These are phyloP conservation scores for Camellia japonica DNA, from an alignment of 148 eudicot genomes.

Conservation along the genomic window DNA sequence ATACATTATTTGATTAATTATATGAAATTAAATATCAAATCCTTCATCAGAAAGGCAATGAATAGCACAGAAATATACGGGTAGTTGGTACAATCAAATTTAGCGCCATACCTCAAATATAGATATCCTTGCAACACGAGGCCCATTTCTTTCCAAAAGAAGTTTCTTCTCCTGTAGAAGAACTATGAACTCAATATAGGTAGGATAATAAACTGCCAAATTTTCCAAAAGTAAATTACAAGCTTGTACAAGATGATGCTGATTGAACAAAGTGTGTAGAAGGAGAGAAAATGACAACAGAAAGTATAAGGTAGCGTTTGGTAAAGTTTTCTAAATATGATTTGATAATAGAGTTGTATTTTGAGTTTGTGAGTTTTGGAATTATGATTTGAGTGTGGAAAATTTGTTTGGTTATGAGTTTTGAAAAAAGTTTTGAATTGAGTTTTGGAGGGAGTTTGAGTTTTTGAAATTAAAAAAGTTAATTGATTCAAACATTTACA, in stretches of 20 bases:
- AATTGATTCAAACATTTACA: too few species aligned
- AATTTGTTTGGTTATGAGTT: too few species aligned
- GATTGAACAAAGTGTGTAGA: background rate
- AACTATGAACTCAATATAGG: slow-evolving; percentile 7
- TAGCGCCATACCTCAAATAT: slow-evolving; percentile 70
- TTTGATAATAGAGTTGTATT: too few species aligned
- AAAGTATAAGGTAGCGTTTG: too few species aligned
- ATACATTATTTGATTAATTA: background rate
- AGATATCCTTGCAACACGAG: slow-evolving; percentile 79
- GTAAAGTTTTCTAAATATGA: too few species aligned
- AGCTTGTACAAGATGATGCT: background rate
- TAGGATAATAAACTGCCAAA: background rate
- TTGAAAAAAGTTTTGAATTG: too few species aligned
- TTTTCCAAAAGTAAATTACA: background rate
- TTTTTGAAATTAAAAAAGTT: too few species aligned
- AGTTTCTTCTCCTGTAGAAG: slow-evolving; percentile 75
- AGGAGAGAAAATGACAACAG: too few species aligned
- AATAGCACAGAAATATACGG: background rate
- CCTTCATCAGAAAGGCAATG: background rate
- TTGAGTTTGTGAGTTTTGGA: too few species aligned
- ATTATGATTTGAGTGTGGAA: too few species aligned
- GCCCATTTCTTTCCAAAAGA: slow-evolving; percentile 82
- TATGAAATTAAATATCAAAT: background rate
- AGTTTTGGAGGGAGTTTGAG: too few species aligned
- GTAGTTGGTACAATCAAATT: background rate